Percentiles rank a stretch among this genome's conserved stretches.
phyloP scores from a whole-genome alignment of 2,329 filamentous ascomycete species.

The Beauveria asiatica region DNA sequence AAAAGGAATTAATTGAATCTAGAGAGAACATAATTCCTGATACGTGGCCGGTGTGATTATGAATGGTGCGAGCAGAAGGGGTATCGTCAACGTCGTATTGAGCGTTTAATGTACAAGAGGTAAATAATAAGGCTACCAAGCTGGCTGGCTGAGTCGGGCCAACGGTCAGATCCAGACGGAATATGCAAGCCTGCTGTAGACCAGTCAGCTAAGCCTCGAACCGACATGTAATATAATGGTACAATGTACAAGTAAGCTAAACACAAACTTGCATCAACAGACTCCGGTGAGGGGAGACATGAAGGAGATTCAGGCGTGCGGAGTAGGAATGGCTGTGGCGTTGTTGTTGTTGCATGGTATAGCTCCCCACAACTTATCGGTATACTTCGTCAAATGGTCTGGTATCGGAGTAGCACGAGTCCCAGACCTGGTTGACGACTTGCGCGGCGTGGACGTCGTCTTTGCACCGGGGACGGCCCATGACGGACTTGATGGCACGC shows the following conservation, averaged over 20 bases:
- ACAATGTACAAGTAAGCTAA: constrained; percentile 7
- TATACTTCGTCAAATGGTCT: constrained; percentile 97
- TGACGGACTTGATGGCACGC: constrained; percentile 72
- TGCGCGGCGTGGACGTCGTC: constrained; percentile 79
- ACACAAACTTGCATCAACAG: constrained; percentile 3
- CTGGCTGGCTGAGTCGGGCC: neutral
- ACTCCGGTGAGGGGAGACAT: neutral
- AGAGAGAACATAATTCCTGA: neutral
- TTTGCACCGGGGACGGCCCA: constrained; percentile 69
- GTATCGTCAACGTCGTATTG: constrained; percentile 11
- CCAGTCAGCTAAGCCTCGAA: neutral
- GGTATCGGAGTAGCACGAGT: constrained; percentile 91
- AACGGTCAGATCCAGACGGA: neutral
- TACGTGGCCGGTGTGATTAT: neutral
- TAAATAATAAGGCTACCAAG: neutral
- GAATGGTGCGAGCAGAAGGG: neutral
- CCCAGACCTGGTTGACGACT: constrained; percentile 96
- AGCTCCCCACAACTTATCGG: constrained; percentile 38
- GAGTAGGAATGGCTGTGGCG: neutral
- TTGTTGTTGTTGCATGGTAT: neutral
- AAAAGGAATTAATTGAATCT: neutral
- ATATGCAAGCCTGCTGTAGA: neutral
- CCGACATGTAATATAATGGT: constrained; percentile 9
- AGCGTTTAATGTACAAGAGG: constrained; percentile 9
- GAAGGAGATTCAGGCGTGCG: neutral